These are phyloP conservation scores for Flaveria sonorensis DNA, from an alignment of 129 eudicot species.

Conservation along the genomic window DNA sequence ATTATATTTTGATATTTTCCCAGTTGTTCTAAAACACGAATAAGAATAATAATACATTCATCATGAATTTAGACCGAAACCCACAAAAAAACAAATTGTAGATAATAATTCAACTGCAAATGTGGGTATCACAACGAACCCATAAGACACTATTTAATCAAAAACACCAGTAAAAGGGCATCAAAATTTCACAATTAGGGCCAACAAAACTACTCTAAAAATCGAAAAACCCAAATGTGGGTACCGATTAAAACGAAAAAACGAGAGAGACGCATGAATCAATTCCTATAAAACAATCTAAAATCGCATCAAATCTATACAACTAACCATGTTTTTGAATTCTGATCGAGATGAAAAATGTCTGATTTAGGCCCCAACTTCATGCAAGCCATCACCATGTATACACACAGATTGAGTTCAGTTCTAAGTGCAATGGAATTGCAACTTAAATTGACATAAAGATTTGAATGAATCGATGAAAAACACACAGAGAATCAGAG, in stretches of 20 bases:
- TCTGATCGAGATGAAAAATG: constrained; percentile 46
- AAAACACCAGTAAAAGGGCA: background rate
- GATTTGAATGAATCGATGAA: constrained; percentile 11
- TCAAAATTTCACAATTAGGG: constrained; percentile 23
- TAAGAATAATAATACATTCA: background rate
- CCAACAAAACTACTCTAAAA: constrained; percentile 5
- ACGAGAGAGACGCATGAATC: constrained; percentile 17
- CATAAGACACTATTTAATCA: constrained; percentile 12
- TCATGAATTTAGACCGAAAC: constrained; percentile 8
- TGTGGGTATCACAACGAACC: constrained; percentile 15
- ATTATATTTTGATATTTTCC: background rate
- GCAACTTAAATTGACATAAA: background rate
- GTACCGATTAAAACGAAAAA: constrained; percentile 17
- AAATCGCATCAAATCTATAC: background rate
- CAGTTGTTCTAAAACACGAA: background rate
- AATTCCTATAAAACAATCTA: background rate
- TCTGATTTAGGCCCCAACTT: constrained; percentile 64
- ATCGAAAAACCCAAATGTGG: constrained; percentile 15
- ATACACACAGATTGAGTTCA: background rate
- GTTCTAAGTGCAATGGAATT: constrained; percentile 16
- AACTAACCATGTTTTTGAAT: constrained; percentile 51
- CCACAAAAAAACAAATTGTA: background rate
- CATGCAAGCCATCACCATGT: constrained; percentile 44
- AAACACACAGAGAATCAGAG: background rate
- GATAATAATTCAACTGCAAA: constrained; percentile 15